Evolutionary conservation across 192 early-diverging fungal species (phyloP), one percentile per base, ranked within the genome.

Genomic region (Backusella australiensis): DNA sequence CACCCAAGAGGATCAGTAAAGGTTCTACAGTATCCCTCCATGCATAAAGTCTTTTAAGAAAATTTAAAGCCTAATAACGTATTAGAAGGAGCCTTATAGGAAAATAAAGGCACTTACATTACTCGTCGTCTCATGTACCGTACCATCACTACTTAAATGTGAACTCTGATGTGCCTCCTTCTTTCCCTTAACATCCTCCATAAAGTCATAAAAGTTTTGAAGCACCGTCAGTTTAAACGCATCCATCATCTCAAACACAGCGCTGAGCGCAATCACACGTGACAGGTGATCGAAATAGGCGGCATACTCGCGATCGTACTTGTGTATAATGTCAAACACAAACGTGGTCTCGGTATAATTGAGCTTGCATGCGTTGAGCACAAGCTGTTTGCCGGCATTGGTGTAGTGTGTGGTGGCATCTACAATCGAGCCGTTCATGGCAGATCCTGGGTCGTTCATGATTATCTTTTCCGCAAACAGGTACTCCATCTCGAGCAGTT

Each of bases 41-140:
- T 35, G 82, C 81, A 68, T 83, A 84, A 11, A 92, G 71, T n/a
- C 88, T 83, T 74, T 89, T 92, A 66, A 91, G 69, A 34, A 88
- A 85, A 72, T 89, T 90, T 34, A 92, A 81, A n/a, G 89, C 88
- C 90, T 90, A 76, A 36, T 26, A 34, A 9, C 6, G 39, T 34
- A 5, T 34, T 15, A 32, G 53, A 42, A 56, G 32, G 2, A 32
- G 32, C 32, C 32, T 32, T 32, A 32, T 19, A 34, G 63, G 26
- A 12, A 46, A n/a, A 36, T 21, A 74, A 63, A 81, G 21, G 39
- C 52, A 56, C 89, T 77, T 88, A 93, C 93, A 79, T 88, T 91
- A 78, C 89, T 93, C 0, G 94, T 92, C 17, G 93, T 78, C 82
- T 96, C 94, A 74, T 93, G 90, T 5, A 96, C 92, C 41, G 94